Evolutionary conservation across 2,329 filamentous ascomycete genomes (phyloP), one percentile per base, ranked within the genome.

Genomic region (Scedosporium boydii): DNA sequence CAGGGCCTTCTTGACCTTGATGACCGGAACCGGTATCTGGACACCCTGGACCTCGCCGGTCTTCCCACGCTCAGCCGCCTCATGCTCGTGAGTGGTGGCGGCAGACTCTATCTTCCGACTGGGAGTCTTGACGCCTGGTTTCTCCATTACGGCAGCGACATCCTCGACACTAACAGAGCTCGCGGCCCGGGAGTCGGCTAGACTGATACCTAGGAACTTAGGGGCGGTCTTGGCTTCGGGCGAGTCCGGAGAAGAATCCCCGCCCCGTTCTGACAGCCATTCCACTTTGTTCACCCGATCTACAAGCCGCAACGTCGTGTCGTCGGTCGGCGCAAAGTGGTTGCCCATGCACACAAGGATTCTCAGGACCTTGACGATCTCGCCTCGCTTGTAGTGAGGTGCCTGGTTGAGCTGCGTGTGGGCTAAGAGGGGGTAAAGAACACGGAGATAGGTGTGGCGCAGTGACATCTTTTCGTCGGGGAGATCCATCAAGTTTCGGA

Each of bases 401-500:
- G 93, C 87, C 61, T 90, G 83, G 69, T 85, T 89, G 53, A 99
- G 84, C 73, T 98, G 95, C 1, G 93, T 97, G 72, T 99, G 91
- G 44, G 90, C 89, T 23, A 99, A 80, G 26, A 99, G 81, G 0
- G 95, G 95, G 70, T 96, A 92, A 12, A 99, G 78, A 3, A 99
- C 95, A 38, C 95, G 87, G 5, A 99, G 82, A 72, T 99, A 99
- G 3, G 95, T 99, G 73, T 99, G 95, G 44, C 93, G 86, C 63
- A 99, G 78, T 18, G 85, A 81, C 65, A 81, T 79, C 65, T 84
- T 86, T 71, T 96, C 93, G 69, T 93, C 88, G 0, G 96, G 95
- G 7, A 99, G 80, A 72, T 99, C 95, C 69, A 98, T 86, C n/a
- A 99, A 80, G 70, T 99, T 99, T 53, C 95, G 90, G 64, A 99